Base-by-base conservation (phyloP, 2,329 filamentous ascomycete species). In the Ascochyta viciae-villosae region DNA sequence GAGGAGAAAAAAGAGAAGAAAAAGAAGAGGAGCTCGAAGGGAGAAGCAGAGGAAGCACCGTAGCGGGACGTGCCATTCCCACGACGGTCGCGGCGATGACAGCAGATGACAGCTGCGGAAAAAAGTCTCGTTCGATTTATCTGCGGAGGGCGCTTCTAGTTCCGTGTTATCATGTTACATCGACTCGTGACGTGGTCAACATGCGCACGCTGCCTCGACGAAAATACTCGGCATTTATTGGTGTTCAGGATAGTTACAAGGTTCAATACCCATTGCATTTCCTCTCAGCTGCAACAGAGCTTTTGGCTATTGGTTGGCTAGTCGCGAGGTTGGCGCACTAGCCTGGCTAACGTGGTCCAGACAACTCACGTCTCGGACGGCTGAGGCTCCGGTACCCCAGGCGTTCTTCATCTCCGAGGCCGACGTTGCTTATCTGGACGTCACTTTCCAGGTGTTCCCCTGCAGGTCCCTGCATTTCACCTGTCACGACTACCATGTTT, bases 1-100 rank as follows among this genome's bases (percentile, higher is more conserved):
- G 86, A 83, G 70, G 78, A 78, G 60, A 79, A 81, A 66, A 77
- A 81, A 66, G 79, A 78, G 59, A 81, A 79, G 59, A 74, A 74
- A 63, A 78, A 76, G 65, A 68, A 68, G 60, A 60, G 54, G 34
- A 65, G 60, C 38, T 62, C 61, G 6, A 67, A 68, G 50, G 67
- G 57, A 19, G 68, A 71, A 26, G 67, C 61, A 37, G 71, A 68
- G 10, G 65, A 64, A 48, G 64, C 44, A 62, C 38, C 35, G 29
- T 45, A 55, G 19, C 12, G 34, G 16, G 19, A 6, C 12, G 15
- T 31, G 24, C 24, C 10, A 19, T 31, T n/a, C 22, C 15, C 19
- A n/a, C 12, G 5, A 23, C 26, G 9, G 22, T 31, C 35, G 16
- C 16, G 16, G 26, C 26, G 24, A 31, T 9, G 16, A 34, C 19